A percentile compares a stretch with the other conserved stretches of the same genome.
phyloP scores from a whole-genome alignment of 2,329 filamentous ascomycete species.

The Trichoderma harzianum region DNA sequence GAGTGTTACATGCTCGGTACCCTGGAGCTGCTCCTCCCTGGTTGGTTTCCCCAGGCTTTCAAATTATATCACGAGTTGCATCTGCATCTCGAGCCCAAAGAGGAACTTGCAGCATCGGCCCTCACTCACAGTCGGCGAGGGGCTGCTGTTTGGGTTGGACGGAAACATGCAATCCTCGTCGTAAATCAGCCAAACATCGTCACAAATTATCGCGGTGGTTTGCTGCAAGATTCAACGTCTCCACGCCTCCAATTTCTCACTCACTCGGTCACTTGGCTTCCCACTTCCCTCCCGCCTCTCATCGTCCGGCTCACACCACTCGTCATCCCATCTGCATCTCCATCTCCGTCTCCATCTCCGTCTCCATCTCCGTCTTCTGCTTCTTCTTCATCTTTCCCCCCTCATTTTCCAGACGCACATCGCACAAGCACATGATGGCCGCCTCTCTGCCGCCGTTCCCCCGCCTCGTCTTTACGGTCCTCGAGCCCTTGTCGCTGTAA shows the following conservation, averaged over 20 bases:
- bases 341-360: neutral
- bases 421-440: conserved; percentile 45
- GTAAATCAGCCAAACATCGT: neutral
- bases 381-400: neutral
- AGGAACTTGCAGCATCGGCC: neutral
- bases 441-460: conserved; percentile 62
- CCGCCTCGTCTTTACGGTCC: conserved; percentile 61
- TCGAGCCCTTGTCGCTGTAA: conserved; percentile 68
- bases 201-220: neutral
- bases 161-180: neutral
- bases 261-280: neutral
- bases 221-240: neutral
- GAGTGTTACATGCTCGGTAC: neutral
- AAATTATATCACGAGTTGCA: neutral
- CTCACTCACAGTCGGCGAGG: neutral
- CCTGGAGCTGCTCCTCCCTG: neutral
- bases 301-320: neutral
- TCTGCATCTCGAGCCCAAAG: neutral
- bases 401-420: neutral
- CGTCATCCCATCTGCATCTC: neutral
- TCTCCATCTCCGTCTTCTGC: neutral
- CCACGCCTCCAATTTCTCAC: neutral
- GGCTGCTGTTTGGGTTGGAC: neutral
- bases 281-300: neutral
- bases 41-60: neutral